A percentile compares a stretch with the other conserved stretches of the same genome.
Conservation (phyloP, 2,329 filamentous ascomycete genomes). For the Botrytis deweyae region DNA sequence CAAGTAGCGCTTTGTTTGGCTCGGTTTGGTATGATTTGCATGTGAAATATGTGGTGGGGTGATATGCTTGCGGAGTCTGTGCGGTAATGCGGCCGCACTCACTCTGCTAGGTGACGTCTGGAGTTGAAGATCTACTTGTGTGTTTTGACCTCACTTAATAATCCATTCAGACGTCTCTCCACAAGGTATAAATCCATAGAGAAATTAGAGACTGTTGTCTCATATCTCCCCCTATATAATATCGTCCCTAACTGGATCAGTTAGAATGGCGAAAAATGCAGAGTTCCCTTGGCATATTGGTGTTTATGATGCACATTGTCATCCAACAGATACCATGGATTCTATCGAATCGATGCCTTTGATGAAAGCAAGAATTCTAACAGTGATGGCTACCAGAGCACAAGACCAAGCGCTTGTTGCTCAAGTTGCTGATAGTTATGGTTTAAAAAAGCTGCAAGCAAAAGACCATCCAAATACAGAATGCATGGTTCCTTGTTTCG, state of each 20-base stretch:
- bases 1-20: constrained; percentile 6
- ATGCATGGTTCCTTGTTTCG: constrained; percentile 69
- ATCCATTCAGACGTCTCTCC: not conserved
- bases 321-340: constrained; percentile 76
- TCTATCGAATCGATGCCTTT: constrained; percentile 55
- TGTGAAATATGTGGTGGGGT: constrained; percentile 14
- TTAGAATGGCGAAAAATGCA: constrained; percentile 9
- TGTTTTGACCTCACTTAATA: constrained; percentile 7
- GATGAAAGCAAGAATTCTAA: constrained; percentile 67
- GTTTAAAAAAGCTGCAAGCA: constrained; percentile 42
- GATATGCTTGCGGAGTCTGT: not conserved
- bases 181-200: not conserved
- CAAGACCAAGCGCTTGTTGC: constrained; percentile 75
- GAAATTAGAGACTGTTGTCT: not conserved
- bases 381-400: constrained; percentile 73
- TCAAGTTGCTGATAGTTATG: constrained; percentile 55
- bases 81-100: constrained; percentile 11
- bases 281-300: constrained; percentile 68
- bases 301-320: constrained; percentile 78
- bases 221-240: no score
- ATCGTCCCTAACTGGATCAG: not conserved
- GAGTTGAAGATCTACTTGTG: not conserved
- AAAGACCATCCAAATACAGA: constrained; percentile 37
- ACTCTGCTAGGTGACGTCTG: not conserved
- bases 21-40: not conserved